phyloP scores from a whole-genome alignment of 768 basidiomycete genomes.

The Russula griseocarnosa region DNA sequence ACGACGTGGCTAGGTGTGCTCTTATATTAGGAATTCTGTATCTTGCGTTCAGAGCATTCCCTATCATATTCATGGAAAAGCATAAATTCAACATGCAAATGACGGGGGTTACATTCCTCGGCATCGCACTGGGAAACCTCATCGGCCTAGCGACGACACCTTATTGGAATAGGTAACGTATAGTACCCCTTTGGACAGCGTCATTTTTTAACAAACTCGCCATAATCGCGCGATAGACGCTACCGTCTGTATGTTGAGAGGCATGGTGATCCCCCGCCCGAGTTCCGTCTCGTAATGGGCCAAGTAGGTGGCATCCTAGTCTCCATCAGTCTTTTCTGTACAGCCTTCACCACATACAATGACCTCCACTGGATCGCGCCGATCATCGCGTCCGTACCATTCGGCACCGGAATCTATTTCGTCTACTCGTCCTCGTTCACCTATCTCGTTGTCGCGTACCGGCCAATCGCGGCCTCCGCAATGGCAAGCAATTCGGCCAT shows the following conservation, averaged over 20 bases:
- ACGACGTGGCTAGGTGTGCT: conserved; percentile 36
- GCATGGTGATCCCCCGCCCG: conserved; percentile 53
- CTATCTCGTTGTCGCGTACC: conserved; percentile 51
- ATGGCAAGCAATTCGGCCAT: conserved; percentile 60
- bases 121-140: conserved; percentile 50
- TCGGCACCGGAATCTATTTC: conserved; percentile 55
- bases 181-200: not conserved
- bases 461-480: conserved; percentile 54
- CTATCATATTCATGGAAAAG: conserved; percentile 45
- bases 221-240: not conserved
- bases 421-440: conserved; percentile 68
- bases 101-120: conserved; percentile 48
- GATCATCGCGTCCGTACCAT: conserved; percentile 43
- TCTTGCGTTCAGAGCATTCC: conserved; percentile 53
- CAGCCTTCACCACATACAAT: conserved; percentile 52
- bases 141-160: conserved; percentile 39
- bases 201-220: not conserved
- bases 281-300: conserved; percentile 61
- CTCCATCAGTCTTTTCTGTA: conserved; percentile 54
- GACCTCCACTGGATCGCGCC: conserved; percentile 48
- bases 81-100: conserved; percentile 53
- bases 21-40: conserved; percentile 44
- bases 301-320: conserved; percentile 63
- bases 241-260: conserved; percentile 25
- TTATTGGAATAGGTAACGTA: conserved; percentile 42